phyloP scores from a whole-genome alignment of 306 rosid species.

The Pachyrhizus erosus region DNA sequence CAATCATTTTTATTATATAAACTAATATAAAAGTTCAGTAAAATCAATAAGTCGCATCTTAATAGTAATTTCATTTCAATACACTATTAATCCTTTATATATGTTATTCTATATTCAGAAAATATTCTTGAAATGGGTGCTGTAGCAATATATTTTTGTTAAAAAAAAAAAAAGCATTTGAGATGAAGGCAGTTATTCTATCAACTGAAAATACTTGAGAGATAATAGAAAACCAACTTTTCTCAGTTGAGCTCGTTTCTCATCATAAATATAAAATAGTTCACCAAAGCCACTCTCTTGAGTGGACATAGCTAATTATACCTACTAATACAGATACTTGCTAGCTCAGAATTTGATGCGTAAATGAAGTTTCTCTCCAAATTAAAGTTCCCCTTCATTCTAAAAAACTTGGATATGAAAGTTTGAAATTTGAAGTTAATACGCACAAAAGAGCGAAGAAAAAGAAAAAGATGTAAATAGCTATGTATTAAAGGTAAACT shows the following conservation, averaged over 20 bases:
- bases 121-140: too few species aligned
- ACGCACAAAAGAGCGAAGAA: slow-evolving; percentile 1
- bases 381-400: neutral
- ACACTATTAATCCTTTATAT: too few species aligned
- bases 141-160: too few species aligned
- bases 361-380: slow-evolving; percentile 36
- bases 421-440: slow-evolving; percentile 15
- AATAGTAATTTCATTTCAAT: too few species aligned
- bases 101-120: too few species aligned
- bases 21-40: too few species aligned
- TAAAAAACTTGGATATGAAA: neutral
- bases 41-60: too few species aligned
- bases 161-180: too few species aligned
- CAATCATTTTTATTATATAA: too few species aligned
- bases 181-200: too few species aligned
- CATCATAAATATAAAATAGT: neutral
- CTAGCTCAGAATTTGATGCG: neutral
- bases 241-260: neutral
- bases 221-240: neutral
- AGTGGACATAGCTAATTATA: neutral
- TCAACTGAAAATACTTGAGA: neutral
- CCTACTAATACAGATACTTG: neutral
- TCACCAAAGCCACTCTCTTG: neutral
- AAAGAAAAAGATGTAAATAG: neutral
- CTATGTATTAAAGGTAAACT: slow-evolving; percentile 13